Conservation (phyloP, 148 eudicot genomes). For the Amaranthus palmeri region DNA sequence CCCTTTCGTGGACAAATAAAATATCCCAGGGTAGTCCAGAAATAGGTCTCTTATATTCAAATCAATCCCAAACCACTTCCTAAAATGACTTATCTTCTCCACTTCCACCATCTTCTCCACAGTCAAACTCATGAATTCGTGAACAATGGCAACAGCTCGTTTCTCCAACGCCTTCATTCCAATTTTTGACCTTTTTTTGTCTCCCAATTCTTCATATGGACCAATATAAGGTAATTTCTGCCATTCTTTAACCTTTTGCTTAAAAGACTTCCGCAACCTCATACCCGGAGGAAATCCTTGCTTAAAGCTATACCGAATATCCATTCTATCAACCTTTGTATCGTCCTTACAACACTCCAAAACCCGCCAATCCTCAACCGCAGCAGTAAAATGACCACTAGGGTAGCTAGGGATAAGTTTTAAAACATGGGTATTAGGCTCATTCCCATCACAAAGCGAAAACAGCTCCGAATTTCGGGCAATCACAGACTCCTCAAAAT, state of each 20-base stretch:
- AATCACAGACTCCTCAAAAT: constrained; percentile 85
- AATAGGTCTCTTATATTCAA: constrained; percentile 86
- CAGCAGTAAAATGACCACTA: constrained; percentile 41
- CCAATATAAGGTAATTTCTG: constrained; percentile 61
- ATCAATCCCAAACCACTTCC: constrained; percentile 86
- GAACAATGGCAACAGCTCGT: constrained; percentile 83
- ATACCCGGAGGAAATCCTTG: constrained; percentile 85
- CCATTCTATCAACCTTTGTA: constrained; percentile 53
- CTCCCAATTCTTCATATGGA: constrained; percentile 65
- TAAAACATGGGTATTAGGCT: constrained; percentile 68
- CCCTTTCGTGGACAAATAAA: constrained; percentile 86
- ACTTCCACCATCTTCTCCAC: constrained; percentile 96
- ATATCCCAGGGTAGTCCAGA: constrained; percentile 94
- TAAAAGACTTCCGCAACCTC: constrained; percentile 67
- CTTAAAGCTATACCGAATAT: constrained; percentile 63
- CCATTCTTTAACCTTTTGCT: constrained; percentile 79
- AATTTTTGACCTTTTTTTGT: constrained; percentile 41
- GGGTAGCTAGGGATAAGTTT: constrained; percentile 39
- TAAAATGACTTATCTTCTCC: constrained; percentile 93
- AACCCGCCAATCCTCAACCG: constrained; percentile 76
- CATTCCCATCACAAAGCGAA: constrained; percentile 53
- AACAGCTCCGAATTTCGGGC: constrained; percentile 48
- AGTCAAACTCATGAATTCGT: constrained; percentile 89
- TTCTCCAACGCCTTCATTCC: constrained; percentile 62
- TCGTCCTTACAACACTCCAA: constrained; percentile 73